A percentile compares a stretch with the other conserved stretches of the same genome.
These are phyloP conservation scores for Phytopythium kandeliae DNA, from an alignment of 352 stramenopile species.

Conservation along the genomic window DNA sequence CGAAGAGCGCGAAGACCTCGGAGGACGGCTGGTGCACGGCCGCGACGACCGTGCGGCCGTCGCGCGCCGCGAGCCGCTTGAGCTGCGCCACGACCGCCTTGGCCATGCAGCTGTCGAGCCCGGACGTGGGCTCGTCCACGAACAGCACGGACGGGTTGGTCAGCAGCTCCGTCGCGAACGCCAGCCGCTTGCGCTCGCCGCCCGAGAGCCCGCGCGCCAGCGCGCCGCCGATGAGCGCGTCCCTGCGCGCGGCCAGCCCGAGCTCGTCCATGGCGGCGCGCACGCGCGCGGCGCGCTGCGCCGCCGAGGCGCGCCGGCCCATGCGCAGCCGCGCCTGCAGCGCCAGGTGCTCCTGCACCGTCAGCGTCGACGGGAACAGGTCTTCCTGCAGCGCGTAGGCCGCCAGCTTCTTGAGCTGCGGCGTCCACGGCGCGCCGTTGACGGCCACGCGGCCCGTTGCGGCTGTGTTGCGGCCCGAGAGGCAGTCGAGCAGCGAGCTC, in stretches of 20 bases:
- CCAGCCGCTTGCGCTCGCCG: slow-evolving; percentile 75
- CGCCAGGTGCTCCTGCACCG: slow-evolving; percentile 75
- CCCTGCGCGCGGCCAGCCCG: slow-evolving; percentile 32
- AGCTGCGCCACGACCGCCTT: slow-evolving; percentile 44
- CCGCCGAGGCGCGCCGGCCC: slow-evolving; percentile 14
- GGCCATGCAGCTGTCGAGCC: slow-evolving; percentile 46
- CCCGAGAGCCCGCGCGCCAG: slow-evolving; percentile 58
- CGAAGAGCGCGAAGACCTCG: slow-evolving; percentile 40
- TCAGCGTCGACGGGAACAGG: slow-evolving; percentile 82
- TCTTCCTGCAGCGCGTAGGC: slow-evolving; percentile 88
- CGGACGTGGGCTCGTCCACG: slow-evolving; percentile 75
- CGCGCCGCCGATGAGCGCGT: slow-evolving; percentile 47
- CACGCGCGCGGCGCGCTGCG: slow-evolving; percentile 17
- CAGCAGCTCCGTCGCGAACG: slow-evolving; percentile 71
- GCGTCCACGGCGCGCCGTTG: slow-evolving; percentile 45
- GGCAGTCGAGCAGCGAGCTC: slow-evolving; percentile 92
- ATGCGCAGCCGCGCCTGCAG: slow-evolving; percentile 81
- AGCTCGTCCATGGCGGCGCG: slow-evolving; percentile 45
- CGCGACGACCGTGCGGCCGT: slow-evolving; percentile 75
- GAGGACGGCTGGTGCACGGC: slow-evolving; percentile 84
- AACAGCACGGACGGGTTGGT: slow-evolving; percentile 71
- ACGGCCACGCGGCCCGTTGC: slow-evolving; percentile 56
- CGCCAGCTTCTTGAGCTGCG: slow-evolving; percentile 17
- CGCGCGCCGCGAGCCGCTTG: slow-evolving; percentile 52
- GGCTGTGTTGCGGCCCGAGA: slow-evolving; percentile 84